phyloP scores from a whole-genome alignment of 208 protist genomes.

The Endotrypanum monterogeii region DNA sequence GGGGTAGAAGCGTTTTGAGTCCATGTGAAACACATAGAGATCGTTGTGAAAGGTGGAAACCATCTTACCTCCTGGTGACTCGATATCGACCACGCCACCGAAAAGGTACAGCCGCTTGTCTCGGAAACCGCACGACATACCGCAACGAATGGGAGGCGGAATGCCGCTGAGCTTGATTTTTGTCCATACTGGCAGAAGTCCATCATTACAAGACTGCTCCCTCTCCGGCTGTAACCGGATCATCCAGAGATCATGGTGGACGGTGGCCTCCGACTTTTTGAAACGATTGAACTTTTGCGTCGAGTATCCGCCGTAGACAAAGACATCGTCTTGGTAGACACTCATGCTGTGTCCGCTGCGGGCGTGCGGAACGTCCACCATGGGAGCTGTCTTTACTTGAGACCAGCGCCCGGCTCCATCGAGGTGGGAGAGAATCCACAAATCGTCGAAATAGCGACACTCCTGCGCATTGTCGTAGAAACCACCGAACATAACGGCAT shows the following conservation, averaged over 20 bases:
- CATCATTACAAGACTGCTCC: neutral
- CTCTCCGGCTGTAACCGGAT: conserved; percentile 40
- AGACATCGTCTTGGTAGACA: conserved; percentile 85
- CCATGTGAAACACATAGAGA: conserved; percentile 92
- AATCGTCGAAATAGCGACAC: conserved; percentile 89
- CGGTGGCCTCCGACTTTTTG: conserved; percentile 86
- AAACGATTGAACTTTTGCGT: conserved; percentile 90
- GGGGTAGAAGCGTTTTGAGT: conserved; percentile 87
- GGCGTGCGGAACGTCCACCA: conserved; percentile 51
- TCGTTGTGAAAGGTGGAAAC: conserved; percentile 91
- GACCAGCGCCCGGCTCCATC: conserved; percentile 78
- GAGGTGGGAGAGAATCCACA: conserved; percentile 84
- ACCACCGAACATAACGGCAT: conserved; percentile 90
- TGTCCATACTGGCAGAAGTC: conserved; percentile 61
- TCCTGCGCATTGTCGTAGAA: conserved; percentile 92
- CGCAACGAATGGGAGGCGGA: conserved; percentile 85
- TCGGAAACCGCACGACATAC: conserved; percentile 61
- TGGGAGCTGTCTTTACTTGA: conserved; percentile 47
- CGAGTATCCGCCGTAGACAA: conserved; percentile 91
- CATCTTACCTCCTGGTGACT: conserved; percentile 82
- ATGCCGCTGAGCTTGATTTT: conserved; percentile 80
- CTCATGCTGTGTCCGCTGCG: conserved; percentile 85
- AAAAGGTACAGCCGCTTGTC: conserved; percentile 91
- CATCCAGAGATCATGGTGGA: conserved; percentile 91
- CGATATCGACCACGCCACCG: conserved; percentile 90